These are phyloP conservation scores for Ocimum tenuiflorum DNA, from an alignment of 257 asterid genomes.

Conservation along the genomic window DNA sequence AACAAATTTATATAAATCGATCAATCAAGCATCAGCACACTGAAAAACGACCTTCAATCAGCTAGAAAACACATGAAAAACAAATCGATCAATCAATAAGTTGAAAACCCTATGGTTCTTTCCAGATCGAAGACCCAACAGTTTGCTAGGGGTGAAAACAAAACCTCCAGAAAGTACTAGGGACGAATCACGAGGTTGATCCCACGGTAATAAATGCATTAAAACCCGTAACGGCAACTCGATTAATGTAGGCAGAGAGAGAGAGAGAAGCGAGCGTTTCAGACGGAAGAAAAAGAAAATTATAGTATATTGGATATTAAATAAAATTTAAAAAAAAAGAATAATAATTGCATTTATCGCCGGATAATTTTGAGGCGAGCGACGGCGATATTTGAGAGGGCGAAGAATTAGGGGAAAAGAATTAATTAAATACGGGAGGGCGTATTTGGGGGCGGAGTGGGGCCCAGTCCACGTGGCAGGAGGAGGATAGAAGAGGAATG, in stretches of 20 bases:
- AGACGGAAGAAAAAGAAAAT: background rate
- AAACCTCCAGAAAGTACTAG: slow-evolving; percentile 21
- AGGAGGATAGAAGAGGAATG: slow-evolving; percentile 14
- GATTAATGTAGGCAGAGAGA: slow-evolving; percentile 12
- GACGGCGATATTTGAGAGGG: slow-evolving; percentile 29
- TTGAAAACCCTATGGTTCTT: slow-evolving; percentile 4
- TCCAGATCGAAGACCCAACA: slow-evolving; percentile 20
- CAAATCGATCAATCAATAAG: background rate
- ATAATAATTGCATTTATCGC: slow-evolving; percentile 5
- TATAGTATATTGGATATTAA: background rate
- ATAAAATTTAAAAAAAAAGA: background rate
- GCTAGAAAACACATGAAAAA: background rate
- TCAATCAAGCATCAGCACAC: slow-evolving; percentile 22
- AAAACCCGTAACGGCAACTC: slow-evolving; percentile 27
- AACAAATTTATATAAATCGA: slow-evolving; percentile 5
- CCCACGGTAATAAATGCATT: slow-evolving; percentile 36
- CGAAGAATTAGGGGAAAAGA: slow-evolving; percentile 1
- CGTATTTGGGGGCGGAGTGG: slow-evolving; percentile 5
- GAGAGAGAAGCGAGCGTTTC: slow-evolving; percentile 5
- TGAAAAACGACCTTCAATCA: slow-evolving; percentile 15
- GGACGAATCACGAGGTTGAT: slow-evolving; percentile 43
- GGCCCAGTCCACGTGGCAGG: slow-evolving; percentile 34
- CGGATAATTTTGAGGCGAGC: slow-evolving; percentile 21
- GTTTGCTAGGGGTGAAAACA: background rate
- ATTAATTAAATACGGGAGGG: background rate